Conservation (phyloP, 345 rosid species). For the Isatis tinctoria region DNA sequence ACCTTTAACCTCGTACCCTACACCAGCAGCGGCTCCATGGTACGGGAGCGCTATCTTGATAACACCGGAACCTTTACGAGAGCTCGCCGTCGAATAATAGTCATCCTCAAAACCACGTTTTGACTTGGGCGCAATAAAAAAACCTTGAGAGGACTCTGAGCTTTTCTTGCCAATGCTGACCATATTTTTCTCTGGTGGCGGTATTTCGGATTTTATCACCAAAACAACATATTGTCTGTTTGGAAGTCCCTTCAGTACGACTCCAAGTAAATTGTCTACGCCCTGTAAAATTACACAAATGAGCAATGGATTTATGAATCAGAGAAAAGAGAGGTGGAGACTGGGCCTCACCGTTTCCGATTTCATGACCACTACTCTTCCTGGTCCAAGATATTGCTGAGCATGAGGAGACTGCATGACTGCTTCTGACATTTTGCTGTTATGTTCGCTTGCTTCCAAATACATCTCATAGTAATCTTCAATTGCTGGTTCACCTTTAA, state of each 20-base stretch:
- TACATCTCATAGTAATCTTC: constrained; percentile 83
- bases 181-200: constrained; percentile 42
- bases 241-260: constrained; percentile 56
- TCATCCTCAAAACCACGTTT: constrained; percentile 69
- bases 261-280: constrained; percentile 86
- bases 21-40: constrained; percentile 73
- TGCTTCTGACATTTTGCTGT: constrained; percentile 50
- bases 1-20: constrained; percentile 73
- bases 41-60: constrained; percentile 68
- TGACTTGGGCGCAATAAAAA: constrained; percentile 64
- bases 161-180: constrained; percentile 48
- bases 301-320: constrained; percentile 11
- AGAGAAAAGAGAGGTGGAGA: constrained; percentile 15
- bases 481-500: constrained; percentile 87
- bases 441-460: constrained; percentile 49
- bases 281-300: constrained; percentile 40
- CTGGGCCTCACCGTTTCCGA: constrained; percentile 59
- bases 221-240: constrained; percentile 60
- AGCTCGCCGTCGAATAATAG: constrained; percentile 32
- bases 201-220: constrained; percentile 69
- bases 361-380: constrained; percentile 87
- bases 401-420: constrained; percentile 58
- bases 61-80: constrained; percentile 66
- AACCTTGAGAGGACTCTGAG: constrained; percentile 52
- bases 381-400: constrained; percentile 47